Conservation (phyloP, 345 rosid genomes). For the Euphorbia peplus region DNA sequence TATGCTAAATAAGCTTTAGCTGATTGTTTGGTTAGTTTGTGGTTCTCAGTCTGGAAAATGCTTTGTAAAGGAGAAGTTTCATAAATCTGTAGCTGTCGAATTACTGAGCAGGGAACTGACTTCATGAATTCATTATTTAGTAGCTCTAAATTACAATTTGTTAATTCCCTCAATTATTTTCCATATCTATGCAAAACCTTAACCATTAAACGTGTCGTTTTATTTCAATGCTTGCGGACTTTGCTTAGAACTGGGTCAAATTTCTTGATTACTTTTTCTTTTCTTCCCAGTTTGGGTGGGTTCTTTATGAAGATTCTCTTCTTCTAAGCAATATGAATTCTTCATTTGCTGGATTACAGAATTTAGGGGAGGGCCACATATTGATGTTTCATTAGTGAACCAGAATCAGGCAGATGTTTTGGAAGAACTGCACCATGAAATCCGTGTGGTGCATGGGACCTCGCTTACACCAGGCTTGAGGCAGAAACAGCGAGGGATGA, state of each 20-base stretch:
- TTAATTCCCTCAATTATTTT: neutral
- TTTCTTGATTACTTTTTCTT: neutral
- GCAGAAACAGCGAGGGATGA: slow-evolving; percentile 6
- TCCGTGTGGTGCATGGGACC: neutral
- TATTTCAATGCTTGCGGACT: neutral
- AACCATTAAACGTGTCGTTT: neutral
- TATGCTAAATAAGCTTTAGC: slow-evolving; percentile 19
- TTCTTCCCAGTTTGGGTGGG: slow-evolving; percentile 19
- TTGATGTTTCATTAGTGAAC: slow-evolving; percentile 32
- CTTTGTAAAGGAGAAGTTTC: slow-evolving; percentile 26
- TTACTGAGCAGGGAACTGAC: slow-evolving; percentile 4
- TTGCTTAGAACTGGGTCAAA: slow-evolving; percentile 1
- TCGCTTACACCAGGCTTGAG: slow-evolving; percentile 7
- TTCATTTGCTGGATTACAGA: slow-evolving; percentile 42
- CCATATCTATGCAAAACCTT: neutral
- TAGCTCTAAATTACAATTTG: neutral
- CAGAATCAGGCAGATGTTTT: slow-evolving; percentile 16
- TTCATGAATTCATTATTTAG: neutral
- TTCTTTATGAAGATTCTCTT: slow-evolving; percentile 5
- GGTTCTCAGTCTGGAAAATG: slow-evolving; percentile 18
- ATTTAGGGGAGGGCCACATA: slow-evolving; percentile 34
- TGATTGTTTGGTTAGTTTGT: slow-evolving; percentile 11
- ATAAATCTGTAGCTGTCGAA: slow-evolving; percentile 14
- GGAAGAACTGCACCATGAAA: slow-evolving; percentile 4
- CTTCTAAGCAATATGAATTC: slow-evolving; percentile 31